Evolutionary conservation across 2,329 filamentous ascomycete genomes (phyloP), one percentile per base, ranked within the genome.

Genomic region (Ceratocystis harringtonii): DNA sequence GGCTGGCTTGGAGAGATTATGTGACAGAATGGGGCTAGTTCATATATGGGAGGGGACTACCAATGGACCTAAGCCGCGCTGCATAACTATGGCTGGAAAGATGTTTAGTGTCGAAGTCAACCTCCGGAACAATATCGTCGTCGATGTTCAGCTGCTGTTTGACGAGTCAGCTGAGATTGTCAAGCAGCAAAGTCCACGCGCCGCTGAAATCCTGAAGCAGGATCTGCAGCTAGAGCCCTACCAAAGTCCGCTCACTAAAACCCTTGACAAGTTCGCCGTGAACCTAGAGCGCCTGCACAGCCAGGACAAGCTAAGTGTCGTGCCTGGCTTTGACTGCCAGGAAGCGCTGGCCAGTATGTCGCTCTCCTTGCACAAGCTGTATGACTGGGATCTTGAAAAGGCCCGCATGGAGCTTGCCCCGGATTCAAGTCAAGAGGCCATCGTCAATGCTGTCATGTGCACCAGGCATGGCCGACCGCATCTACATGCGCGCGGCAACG

Each of bases 281-380:
- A 92, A 92, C 71, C 78, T 95, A 44, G 84, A 88, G 70, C 81
- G 82, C 44, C 76, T 94, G 43, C 84, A 88, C 2, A 79, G 75
- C 4, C 75, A 91, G 65, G 90, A 94, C 72, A 86, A 84, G 70
- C 79, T 92, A 63, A 90, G 88, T 73, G 80, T 84, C 25, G 78
- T 81, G 36, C 84, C 84, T 1, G 81, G 82, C 4, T 78, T 92
- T 6, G 89, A 89, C 70, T 89, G 89, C 72, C 88, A 89, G 72
- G 87, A 90, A 72, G 89, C 89, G 0, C 78, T 92, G 57, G 84
- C 83, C 3, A 88, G 88, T 2, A 78, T 95, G 5, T 89, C 87
- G 72, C 81, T 81, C 66, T 89, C 87, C 71, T 76, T 94, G 67
- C 78, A 81, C 67, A 84, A 80, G 69, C 76, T 95, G n/a, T 84